Conservation (phyloP, 2,329 filamentous ascomycete genomes). For the Epichloe baconii region DNA sequence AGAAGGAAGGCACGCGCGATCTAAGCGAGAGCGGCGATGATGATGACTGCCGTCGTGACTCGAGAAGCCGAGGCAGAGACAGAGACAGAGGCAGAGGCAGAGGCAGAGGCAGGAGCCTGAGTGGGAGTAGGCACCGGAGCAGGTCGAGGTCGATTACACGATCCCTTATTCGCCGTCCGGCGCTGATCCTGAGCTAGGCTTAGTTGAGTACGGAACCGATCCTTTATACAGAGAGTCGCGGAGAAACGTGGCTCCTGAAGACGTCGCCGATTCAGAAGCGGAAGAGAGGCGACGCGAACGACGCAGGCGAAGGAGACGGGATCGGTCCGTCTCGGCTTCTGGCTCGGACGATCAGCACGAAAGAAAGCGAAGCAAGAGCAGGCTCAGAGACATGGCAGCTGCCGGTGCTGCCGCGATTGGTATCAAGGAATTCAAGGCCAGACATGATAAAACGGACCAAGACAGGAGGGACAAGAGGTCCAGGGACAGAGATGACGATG, state of each 20-base stretch:
- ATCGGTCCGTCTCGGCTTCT: slow-evolving; percentile 22
- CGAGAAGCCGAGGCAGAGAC: slow-evolving; percentile 14
- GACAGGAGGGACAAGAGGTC: slow-evolving; percentile 23
- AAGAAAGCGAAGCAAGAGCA: slow-evolving; percentile 40
- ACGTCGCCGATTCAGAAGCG: slow-evolving; percentile 35
- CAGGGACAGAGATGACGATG: slow-evolving; percentile 16
- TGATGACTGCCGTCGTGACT: slow-evolving; percentile 21
- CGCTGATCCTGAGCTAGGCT: slow-evolving; percentile 54
- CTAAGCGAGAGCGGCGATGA: slow-evolving; percentile 20
- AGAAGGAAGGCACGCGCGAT: slow-evolving; percentile 36
- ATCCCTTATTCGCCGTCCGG: slow-evolving; percentile 36
- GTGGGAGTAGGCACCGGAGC: slow-evolving; percentile 18
- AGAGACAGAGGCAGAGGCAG: slow-evolving; percentile 19
- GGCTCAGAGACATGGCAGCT: slow-evolving; percentile 38
- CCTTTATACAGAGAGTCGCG: slow-evolving; percentile 35
- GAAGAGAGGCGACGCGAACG: slow-evolving; percentile 29
- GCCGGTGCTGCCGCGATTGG: slow-evolving; percentile 47
- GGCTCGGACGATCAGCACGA: slow-evolving; percentile 17
- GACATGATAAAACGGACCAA: slow-evolving; percentile 24
- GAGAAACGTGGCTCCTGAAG: slow-evolving; percentile 19
- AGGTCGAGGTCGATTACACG: slow-evolving; percentile 39
- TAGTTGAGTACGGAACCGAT: slow-evolving; percentile 53
- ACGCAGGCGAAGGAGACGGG: slow-evolving; percentile 21
- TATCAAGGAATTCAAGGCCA: slow-evolving; percentile 45
- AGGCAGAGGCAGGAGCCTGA: slow-evolving; percentile 16